phyloP scores from a whole-genome alignment of 2,329 filamentous ascomycete genomes.

The Aureobasidium lini region DNA sequence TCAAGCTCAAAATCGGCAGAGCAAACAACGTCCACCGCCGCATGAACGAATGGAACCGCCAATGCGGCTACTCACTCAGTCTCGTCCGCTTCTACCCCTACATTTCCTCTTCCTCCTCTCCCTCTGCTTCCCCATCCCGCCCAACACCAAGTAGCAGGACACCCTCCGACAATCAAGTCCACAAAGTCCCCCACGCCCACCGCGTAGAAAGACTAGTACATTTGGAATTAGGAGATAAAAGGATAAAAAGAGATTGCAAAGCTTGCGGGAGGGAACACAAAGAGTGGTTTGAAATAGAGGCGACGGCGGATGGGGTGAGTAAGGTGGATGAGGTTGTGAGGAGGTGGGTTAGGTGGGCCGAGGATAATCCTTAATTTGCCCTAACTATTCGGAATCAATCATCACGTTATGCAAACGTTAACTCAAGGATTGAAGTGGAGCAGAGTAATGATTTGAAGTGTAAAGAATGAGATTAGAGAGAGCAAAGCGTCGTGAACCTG shows the following conservation, averaged over 20 bases:
- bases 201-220: constrained; percentile 87
- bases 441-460: too few relatives aligned
- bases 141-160: constrained; percentile 16
- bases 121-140: constrained; percentile 20
- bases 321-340: constrained; percentile 66
- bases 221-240: constrained; percentile 64
- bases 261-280: constrained; percentile 78
- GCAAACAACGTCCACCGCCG: constrained; percentile 80
- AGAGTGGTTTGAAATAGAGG: constrained; percentile 92
- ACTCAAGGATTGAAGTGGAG: too few relatives aligned
- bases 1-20: constrained; percentile 58
- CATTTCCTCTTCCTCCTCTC: constrained; percentile 31
- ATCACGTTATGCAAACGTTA: neutral
- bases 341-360: constrained; percentile 82
- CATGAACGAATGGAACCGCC: constrained; percentile 85
- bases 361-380: constrained; percentile 26
- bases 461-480: too few relatives aligned
- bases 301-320: constrained; percentile 61
- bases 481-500: too few relatives aligned
- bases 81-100: constrained; percentile 92
- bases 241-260: constrained; percentile 58
- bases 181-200: constrained; percentile 77
- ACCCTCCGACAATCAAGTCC: constrained; percentile 27
- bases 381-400: neutral
- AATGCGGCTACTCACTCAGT: constrained; percentile 84